Base-by-base conservation (phyloP, 306 rosid genomes). In the Gleditsia sinensis region DNA sequence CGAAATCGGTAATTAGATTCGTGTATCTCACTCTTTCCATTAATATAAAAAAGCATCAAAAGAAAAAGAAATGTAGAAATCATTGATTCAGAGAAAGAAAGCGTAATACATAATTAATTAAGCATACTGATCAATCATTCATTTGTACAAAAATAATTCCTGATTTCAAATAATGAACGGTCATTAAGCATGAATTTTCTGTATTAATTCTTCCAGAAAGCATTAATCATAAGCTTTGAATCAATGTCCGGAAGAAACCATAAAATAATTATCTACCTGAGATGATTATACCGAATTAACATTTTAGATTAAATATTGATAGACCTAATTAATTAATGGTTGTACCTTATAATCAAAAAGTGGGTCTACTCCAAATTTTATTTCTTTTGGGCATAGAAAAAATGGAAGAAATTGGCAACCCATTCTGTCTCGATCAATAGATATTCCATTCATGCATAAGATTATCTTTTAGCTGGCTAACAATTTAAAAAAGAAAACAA, bases 51-150 rank as follows among this genome's bases (percentile, higher is more conserved):
- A 70, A 50, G 48, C 36, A 62, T 51, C 7, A 51, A 53, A 51
- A 70, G 39, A 27, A 19, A 60, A 77, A 62, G 43, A 24, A 65
- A 39, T 13, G 20, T 30, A n/a, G 25, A 60, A 61, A 62, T 62
- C 46, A 71, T 72, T 64, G 50, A 9, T 45, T 74, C 17, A 43
- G 69, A 28, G 45, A 78, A 61, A n/a, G n/a, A n/a, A 54, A 61
- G 77, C 24, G n/a, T 43, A 11, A 43, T 43, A 32, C 74, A 79
- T 58, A 33, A 62, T 71, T 71, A 71, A 51, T 71, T 71, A 71
- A 51, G 68, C 14, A 6, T 9, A 37, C 11, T 37, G 53, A n/a
- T n/a, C n/a, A 71, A 71, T 30, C 59, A 78, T 62, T 63, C 60
- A 70, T 49, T 39, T 37, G 46, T 69, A 25, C 34, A 36, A 62